These are phyloP conservation scores for Pyrus bretschneideri DNA, from an alignment of 306 rosid species.

Conservation along the genomic window DNA sequence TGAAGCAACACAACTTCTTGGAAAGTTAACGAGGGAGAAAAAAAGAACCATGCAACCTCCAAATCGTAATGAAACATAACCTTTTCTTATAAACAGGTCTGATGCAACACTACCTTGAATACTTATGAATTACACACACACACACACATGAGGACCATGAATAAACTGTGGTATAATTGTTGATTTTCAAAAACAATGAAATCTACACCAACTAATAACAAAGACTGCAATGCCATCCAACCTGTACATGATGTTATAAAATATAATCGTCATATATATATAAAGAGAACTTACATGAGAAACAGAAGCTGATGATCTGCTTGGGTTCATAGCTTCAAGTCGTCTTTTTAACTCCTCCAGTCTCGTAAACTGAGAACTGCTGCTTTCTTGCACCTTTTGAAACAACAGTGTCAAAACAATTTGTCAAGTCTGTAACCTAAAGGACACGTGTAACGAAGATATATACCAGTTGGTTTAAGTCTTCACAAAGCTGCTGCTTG, in stretches of 20 bases:
- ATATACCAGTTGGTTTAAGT: conserved; percentile 72
- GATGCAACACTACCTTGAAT: not conserved
- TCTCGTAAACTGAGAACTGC: conserved; percentile 60
- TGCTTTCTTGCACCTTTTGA: conserved; percentile 81
- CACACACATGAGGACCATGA: not conserved
- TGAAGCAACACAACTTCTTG: not conserved
- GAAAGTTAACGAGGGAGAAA: not conserved
- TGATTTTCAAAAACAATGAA: not conserved
- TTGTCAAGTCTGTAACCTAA: conserved; percentile 10
- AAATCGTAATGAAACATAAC: not conserved
- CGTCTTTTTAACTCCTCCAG: conserved; percentile 89
- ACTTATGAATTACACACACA: not conserved
- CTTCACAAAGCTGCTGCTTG: conserved; percentile 86
- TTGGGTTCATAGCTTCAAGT: conserved; percentile 79
- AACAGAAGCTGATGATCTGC: conserved; percentile 38
- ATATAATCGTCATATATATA: not conserved
- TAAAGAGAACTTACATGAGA: conserved; percentile 40
- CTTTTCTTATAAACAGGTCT: not conserved
- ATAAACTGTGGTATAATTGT: not conserved
- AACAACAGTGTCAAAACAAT: conserved; percentile 27
- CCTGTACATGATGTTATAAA: not conserved
- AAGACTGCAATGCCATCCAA: not conserved
- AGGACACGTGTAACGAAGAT: conserved; percentile 2
- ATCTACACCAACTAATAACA: not conserved
- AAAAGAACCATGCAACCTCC: not conserved